Conservation (phyloP, 768 basidiomycete genomes). For the Trametes maxima region DNA sequence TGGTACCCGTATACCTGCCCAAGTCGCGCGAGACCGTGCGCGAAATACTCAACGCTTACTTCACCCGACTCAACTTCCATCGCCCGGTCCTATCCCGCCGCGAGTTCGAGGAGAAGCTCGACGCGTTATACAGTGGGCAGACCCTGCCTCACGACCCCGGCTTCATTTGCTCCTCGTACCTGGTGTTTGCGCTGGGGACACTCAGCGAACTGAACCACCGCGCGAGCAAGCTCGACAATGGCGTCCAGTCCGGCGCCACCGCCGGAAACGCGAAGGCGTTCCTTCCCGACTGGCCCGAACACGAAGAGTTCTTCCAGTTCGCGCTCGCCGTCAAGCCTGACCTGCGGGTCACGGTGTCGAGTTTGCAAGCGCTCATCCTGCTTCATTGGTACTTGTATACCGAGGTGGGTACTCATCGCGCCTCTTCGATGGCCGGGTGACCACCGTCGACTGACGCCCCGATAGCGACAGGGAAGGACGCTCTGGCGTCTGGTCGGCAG, state of each 20-base stretch:
- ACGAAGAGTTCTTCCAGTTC: conserved; percentile 83
- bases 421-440: not conserved
- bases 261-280: conserved; percentile 51
- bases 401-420: conserved; percentile 53
- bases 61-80: conserved; percentile 75
- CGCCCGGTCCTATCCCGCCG: conserved; percentile 73
- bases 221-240: conserved; percentile 53
- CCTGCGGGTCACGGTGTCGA: conserved; percentile 78
- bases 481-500: conserved; percentile 88
- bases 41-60: conserved; percentile 70
- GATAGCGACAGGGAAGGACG: conserved; percentile 83
- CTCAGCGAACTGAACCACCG: conserved; percentile 81
- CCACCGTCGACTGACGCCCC: conserved; percentile 13
- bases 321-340: conserved; percentile 81
- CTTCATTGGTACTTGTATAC: conserved; percentile 91
- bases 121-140: conserved; percentile 64
- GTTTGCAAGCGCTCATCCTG: conserved; percentile 80
- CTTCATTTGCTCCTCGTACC: conserved; percentile 75
- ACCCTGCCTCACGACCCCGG: conserved; percentile 68
- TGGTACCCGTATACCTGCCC: conserved; percentile 68
- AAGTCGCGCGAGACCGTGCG: conserved; percentile 71
- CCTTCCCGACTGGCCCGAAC: conserved; percentile 70
- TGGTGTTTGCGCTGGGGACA: conserved; percentile 79
- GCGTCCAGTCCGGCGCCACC: conserved; percentile 39
- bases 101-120: conserved; percentile 66